phyloP scores from a whole-genome alignment of 352 stramenopile species.

The Phytophthora boehmeriae region DNA sequence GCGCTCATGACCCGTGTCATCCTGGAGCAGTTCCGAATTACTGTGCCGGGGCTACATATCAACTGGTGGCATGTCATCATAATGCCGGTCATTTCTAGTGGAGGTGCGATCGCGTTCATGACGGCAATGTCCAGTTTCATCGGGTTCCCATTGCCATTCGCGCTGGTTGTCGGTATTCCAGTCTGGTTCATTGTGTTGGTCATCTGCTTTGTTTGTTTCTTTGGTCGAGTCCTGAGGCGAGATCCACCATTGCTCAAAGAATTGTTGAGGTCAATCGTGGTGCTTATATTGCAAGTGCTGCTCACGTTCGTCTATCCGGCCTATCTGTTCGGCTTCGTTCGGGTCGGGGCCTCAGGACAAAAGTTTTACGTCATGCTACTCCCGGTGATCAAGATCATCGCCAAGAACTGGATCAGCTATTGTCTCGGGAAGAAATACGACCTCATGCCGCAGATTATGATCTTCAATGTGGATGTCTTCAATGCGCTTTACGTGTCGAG shows the following conservation, averaged over 20 bases:
- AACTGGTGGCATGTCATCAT: slow-evolving; percentile 10
- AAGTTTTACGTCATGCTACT: slow-evolving; percentile 39
- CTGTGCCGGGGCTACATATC: slow-evolving; percentile 9
- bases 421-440: slow-evolving; percentile 24
- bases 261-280: slow-evolving; percentile 23
- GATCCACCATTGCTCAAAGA: slow-evolving; percentile 14
- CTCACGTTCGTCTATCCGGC: slow-evolving; percentile 47
- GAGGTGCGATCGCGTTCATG: slow-evolving; percentile 17
- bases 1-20: slow-evolving; percentile 37
- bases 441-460: slow-evolving; percentile 41
- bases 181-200: slow-evolving; percentile 27
- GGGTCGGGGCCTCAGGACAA: slow-evolving; percentile 15
- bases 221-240: slow-evolving; percentile 19
- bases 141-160: slow-evolving; percentile 54
- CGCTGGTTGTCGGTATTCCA: slow-evolving; percentile 25
- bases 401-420: slow-evolving; percentile 45
- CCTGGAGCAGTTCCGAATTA: slow-evolving; percentile 36
- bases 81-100: slow-evolving; percentile 17
- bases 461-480: slow-evolving; percentile 59
- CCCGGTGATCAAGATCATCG: slow-evolving; percentile 44
- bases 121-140: slow-evolving; percentile 25
- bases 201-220: slow-evolving; percentile 24
- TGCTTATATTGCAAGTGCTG: slow-evolving; percentile 34
- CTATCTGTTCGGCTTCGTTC: slow-evolving; percentile 44
- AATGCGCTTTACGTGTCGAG: slow-evolving; percentile 45